Conservation (phyloP, 1,139 yeast species). For the Wickerhamiella infanticola region DNA sequence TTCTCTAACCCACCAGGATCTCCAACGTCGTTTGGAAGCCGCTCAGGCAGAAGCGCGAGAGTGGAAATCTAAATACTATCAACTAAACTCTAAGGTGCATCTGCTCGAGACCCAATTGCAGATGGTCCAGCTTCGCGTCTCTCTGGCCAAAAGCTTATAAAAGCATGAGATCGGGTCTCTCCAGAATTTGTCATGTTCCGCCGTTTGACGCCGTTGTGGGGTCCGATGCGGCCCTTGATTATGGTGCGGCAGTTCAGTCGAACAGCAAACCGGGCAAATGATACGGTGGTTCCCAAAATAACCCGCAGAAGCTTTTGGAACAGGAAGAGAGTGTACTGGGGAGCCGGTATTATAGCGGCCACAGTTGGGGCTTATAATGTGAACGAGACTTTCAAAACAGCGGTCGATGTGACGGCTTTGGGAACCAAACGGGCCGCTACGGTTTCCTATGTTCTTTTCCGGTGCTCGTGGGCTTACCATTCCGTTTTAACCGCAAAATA, state of each 20-base stretch:
- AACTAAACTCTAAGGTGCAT: neutral
- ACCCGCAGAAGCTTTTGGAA: neutral
- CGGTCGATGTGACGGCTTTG: constrained; percentile 17
- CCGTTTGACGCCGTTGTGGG: too few relatives aligned
- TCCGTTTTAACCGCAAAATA: constrained; percentile 36
- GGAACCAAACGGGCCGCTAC: constrained; percentile 21
- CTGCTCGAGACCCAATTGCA: neutral
- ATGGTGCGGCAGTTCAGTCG: neutral
- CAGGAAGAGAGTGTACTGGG: neutral
- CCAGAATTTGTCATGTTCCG: neutral
- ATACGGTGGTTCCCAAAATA: neutral
- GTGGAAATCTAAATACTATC: neutral
- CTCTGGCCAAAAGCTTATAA: neutral
- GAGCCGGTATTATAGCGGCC: neutral
- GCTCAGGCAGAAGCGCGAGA: neutral
- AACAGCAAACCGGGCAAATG: neutral
- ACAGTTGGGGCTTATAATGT: constrained; percentile 22
- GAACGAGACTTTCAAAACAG: constrained; percentile 27
- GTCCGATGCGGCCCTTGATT: too few relatives aligned
- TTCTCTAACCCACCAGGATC: neutral
- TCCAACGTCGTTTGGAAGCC: neutral
- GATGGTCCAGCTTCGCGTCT: neutral
- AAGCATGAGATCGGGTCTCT: neutral
- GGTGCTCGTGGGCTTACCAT: constrained; percentile 33
- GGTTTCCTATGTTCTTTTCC: constrained; percentile 20